Evolutionary conservation across 1,284 basidiomycete genomes (phyloP), one percentile per base, ranked within the genome.

Genomic region (Boletus semigastroideus): DNA sequence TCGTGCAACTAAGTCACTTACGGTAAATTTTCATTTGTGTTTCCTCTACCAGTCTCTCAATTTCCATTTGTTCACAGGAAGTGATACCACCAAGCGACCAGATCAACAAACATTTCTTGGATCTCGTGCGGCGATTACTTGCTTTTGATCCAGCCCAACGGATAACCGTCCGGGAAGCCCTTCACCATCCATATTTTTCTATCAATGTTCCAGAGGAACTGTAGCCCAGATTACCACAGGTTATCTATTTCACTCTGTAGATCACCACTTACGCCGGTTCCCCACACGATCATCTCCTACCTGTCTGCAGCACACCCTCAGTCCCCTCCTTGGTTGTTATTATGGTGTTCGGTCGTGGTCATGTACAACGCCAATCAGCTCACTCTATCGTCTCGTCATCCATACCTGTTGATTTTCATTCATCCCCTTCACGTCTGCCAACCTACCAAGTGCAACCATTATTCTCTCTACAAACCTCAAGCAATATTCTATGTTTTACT

Each of bases 81-180:
- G 90, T 97, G 60, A 93, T 98, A 60, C 83, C 83, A 46, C 83
- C 83, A 28, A 80, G 71, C 46, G 84, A 93, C 68, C 69, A 77
- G 42, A 76, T 85, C 63, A 93, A 93, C 70, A 75, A 78, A 61
- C 81, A 88, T 60, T 98, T 98, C 74, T 73, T 93, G 61, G 87
- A 95, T 68, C 82, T 98, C 28, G 89, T 99, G 56, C 80, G 84
- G 64, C 86, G 85, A 65, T 77, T 99, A 53, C 82, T 99, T 42
- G 87, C 87, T 52, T 99, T 96, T 72, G 96, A 99, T 71, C 94
- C 94, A 33, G 79, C 82, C 2, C 84, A 91, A 60, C 86, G 94
- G 59, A 86, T 94, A 59, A 87, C 86, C 17, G 94, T 97, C 41
- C 80, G 84, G 64, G 86, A 94, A 42, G 95, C 95, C 19, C 80